phyloP scores from a whole-genome alignment of 352 stramenopile genomes.

The Globisporangium barbulae region DNA sequence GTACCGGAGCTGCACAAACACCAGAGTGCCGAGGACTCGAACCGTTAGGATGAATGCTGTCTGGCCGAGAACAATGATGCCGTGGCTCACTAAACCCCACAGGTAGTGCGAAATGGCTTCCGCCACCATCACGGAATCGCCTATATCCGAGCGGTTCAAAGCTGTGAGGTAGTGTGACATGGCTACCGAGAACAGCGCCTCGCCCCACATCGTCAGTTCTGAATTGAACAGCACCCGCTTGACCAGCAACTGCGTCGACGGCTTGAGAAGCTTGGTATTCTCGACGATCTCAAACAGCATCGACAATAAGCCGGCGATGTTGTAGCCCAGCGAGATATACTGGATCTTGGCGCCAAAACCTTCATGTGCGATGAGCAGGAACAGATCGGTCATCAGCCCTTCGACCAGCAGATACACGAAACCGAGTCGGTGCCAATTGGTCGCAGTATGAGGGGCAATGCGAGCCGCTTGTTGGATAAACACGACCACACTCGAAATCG shows the following conservation, averaged over 20 bases:
- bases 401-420: conserved; percentile 29
- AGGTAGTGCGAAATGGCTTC: conserved; percentile 23
- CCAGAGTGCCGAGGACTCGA: background rate
- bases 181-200: background rate
- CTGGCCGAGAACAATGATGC: conserved; percentile 16
- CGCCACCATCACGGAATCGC: conserved; percentile 6
- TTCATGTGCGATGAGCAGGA: conserved; percentile 27
- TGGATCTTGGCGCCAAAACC: conserved; percentile 18
- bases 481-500: background rate
- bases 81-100: conserved; percentile 25
- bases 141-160: background rate
- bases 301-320: conserved; percentile 23
- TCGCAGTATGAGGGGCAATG: conserved; percentile 10
- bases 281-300: conserved; percentile 28
- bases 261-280: conserved; percentile 12
- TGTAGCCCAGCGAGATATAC: conserved; percentile 35
- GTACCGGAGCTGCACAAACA: background rate
- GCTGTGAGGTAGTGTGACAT: background rate
- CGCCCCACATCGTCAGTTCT: background rate
- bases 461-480: background rate
- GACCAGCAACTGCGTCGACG: conserved; percentile 20
- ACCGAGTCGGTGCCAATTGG: conserved; percentile 24
- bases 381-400: conserved; percentile 28
- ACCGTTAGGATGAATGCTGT: conserved; percentile 10
- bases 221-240: background rate